Conservation (phyloP, 208 protist genomes). For the Leishmania martiniquensis region DNA sequence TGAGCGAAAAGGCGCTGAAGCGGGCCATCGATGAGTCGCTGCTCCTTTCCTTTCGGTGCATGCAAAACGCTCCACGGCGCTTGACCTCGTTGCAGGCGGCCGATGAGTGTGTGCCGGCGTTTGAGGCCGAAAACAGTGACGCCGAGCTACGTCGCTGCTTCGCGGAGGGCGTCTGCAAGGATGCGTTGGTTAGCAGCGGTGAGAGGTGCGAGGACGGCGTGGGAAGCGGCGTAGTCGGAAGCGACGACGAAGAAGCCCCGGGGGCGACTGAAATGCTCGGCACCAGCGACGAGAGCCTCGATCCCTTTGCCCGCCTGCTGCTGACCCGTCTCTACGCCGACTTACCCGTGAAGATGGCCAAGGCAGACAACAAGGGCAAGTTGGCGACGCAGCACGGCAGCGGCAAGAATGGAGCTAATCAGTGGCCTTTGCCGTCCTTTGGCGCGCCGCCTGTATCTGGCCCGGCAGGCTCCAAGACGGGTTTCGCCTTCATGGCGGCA, state of each 20-base stretch:
- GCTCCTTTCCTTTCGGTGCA: slow-evolving; percentile 56
- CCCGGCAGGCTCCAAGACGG: slow-evolving; percentile 15
- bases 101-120: slow-evolving; percentile 20
- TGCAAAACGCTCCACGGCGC: slow-evolving; percentile 47
- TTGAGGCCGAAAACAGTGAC: slow-evolving; percentile 41
- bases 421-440: not conserved
- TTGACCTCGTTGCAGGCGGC: slow-evolving; percentile 25
- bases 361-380: slow-evolving; percentile 23
- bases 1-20: slow-evolving; percentile 57
- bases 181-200: slow-evolving; percentile 15
- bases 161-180: slow-evolving; percentile 35
- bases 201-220: slow-evolving; percentile 27
- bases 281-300: slow-evolving; percentile 29
- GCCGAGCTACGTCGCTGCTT: slow-evolving; percentile 38
- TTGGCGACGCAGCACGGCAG: not conserved
- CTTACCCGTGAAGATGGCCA: slow-evolving; percentile 10
- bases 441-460: not conserved
- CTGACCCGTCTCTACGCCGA: slow-evolving; percentile 26
- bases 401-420: slow-evolving; percentile 6
- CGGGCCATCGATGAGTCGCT: slow-evolving; percentile 74
- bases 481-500: slow-evolving; percentile 22
- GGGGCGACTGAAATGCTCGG: slow-evolving; percentile 7
- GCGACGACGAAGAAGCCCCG: slow-evolving; percentile 1
- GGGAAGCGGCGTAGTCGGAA: slow-evolving; percentile 1
- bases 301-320: slow-evolving; percentile 33